Evolutionary conservation across 768 basidiomycete genomes (phyloP), one percentile per base, ranked within the genome.

Genomic region (Boletus bicolor): DNA sequence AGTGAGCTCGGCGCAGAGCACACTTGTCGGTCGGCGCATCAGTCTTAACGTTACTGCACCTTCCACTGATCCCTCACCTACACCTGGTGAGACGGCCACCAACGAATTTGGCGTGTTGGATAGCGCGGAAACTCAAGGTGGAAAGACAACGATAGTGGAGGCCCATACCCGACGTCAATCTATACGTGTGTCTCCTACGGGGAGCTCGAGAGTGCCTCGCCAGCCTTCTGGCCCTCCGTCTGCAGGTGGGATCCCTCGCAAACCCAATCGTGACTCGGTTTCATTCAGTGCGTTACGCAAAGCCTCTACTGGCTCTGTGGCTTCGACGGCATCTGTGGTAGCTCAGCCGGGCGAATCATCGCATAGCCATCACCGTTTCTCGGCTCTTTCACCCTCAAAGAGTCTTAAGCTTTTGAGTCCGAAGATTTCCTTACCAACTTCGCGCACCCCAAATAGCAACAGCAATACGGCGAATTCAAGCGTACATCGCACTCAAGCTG

Each of bases 71-170:
- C 76, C 82, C 35, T 89, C 88, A 10, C 87, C 89, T 5, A 81
- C 80, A 21, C 70, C 68, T 28, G 70, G 67, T 37, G 74, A 72
- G 26, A 74, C 76, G 19, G 75, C 73, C 7, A 76, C 79, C 38
- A 88, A 84, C 62, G 92, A 93, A 69, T 93, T 93, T 65, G 91
- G 92, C 34, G 83, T 94, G 17, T 76, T 93, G 51, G 89, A 92
- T 57, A 77, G 75, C 59, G 75, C 78, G 6, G 84, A 86, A 56
- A 68, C 68, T 7, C 73, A 79, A 48, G 76, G 74, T 36, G 72
- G 75, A 17, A 85, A 82, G 52, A 15, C 54, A 34, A 53, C 52
- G 42, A 48, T 49, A 58, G 69, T 77, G 8, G 70, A 73, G 7
- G 61, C 76, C 19, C 64, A 74, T 1, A 61, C 67, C 2, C 79